Evolutionary conservation across 805 yeast genomes (phyloP), one percentile per base, ranked within the genome.

Genomic region (Wickerhamomyces kurtzmanii): DNA sequence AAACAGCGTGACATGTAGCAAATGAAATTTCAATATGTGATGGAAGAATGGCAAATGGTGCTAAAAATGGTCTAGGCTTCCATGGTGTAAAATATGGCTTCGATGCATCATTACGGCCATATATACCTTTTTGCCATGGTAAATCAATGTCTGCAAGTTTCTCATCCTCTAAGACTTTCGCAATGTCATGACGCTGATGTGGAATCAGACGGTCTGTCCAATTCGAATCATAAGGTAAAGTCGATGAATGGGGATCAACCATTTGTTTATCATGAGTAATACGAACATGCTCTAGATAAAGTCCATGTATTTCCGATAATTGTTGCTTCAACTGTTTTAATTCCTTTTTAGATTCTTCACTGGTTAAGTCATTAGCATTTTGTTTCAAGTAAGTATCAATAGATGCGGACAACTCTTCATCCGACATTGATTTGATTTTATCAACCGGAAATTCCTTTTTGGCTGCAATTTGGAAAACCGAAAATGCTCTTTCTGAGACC

Each of bases 21-120:
- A 83, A 89, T 14, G 94, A 82, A 24, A 91, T 62, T 59, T 91
- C 97, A 30, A 91, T 62, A 55, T 91, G 97, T 37, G 82, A 77
- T 17, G 98, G 98, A 45, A 84, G 67, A 34, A 91, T 71, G 9
- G 96, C 91, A 56, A 86, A 83, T 26, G 94, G 93, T 3, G 94
- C 87, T 38, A 91, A 58, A 57, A 89, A 91, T 24, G 85, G 91
- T 58, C 96, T 79, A 40, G 96, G 93, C 34, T 77, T 69, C 96
- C 96, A 91, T 29, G 98, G 98, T 3, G 97, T 85, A 64, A 89
- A 91, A 57, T 79, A 91, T 4, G 87, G 71, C 58, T 82, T 86
- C 12, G 62, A 47, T 11, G 86, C 78, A 30, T 83, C 79, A 40
- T 72, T 55, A 45, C 94, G 77, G 14, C 97, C 97, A 53, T 68